Evolutionary conservation across 2,329 filamentous ascomycete genomes (phyloP).

Genomic region (Fusarium bulbicola): DNA sequence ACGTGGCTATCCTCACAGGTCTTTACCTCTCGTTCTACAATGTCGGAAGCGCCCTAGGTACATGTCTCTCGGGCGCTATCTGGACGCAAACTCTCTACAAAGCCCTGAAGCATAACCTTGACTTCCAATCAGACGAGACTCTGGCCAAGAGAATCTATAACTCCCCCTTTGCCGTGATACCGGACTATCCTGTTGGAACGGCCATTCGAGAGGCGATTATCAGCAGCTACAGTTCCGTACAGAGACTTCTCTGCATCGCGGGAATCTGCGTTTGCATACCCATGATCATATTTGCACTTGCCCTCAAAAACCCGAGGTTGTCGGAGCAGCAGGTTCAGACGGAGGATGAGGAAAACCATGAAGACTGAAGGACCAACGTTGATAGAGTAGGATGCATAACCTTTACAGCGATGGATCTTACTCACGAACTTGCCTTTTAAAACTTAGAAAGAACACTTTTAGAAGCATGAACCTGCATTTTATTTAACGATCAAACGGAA

Average conservation of each 20-base stretch:
- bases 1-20: slow-evolving; percentile 51
- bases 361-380: background rate
- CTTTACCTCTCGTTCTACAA: slow-evolving; percentile 55
- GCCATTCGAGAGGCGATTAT: slow-evolving; percentile 56
- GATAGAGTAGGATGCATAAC: background rate
- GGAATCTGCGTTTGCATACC: slow-evolving; percentile 58
- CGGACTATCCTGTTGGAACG: slow-evolving; percentile 53
- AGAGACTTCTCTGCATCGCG: slow-evolving; percentile 55
- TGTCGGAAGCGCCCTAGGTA: slow-evolving; percentile 53
- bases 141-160: slow-evolving; percentile 50
- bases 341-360: slow-evolving; percentile 21
- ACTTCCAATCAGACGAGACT: slow-evolving; percentile 47
- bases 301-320: slow-evolving; percentile 55
- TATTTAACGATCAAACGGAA: background rate
- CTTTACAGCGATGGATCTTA: background rate
- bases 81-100: slow-evolving; percentile 54
- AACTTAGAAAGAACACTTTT: background rate
- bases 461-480: background rate
- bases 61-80: slow-evolving; percentile 51
- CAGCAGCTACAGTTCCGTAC: slow-evolving; percentile 54
- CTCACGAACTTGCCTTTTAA: background rate
- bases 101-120: slow-evolving; percentile 44
- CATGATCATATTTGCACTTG: slow-evolving; percentile 56
- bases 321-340: slow-evolving; percentile 48
- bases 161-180: slow-evolving; percentile 48